Conservation (phyloP, 306 rosid genomes). For the Lathyrus tuberosus region DNA sequence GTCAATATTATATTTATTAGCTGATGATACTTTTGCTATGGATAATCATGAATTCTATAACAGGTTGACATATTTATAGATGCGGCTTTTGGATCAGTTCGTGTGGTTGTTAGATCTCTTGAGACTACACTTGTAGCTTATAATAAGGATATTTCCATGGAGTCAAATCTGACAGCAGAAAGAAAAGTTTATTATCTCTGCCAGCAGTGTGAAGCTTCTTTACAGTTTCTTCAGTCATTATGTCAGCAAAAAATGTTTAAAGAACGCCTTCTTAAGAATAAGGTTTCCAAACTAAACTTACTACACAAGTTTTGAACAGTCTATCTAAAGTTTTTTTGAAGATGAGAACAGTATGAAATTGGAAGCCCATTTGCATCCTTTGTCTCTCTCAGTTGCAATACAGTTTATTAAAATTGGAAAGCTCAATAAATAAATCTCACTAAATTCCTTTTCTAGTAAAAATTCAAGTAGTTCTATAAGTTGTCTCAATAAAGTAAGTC, state of each 20-base stretch:
- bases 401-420: conserved; percentile 4
- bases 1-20: conserved; percentile 27
- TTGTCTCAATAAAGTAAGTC: conserved; percentile 2
- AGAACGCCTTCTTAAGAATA: conserved; percentile 83
- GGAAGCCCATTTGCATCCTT: conserved; percentile 28
- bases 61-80: conserved; percentile 96
- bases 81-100: conserved; percentile 90
- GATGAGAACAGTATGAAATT: conserved; percentile 8
- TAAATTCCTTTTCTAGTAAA: conserved; percentile 5
- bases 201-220: conserved; percentile 96
- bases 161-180: conserved; percentile 57
- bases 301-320: conserved; percentile 36
- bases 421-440: conserved; percentile 8
- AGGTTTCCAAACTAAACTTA: conserved; percentile 57
- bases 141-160: conserved; percentile 44
- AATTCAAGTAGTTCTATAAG: background rate
- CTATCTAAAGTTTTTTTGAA: conserved; percentile 4
- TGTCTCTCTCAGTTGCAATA: conserved; percentile 2
- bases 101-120: conserved; percentile 64
- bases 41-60: conserved; percentile 48
- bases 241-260: conserved; percentile 86
- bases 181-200: conserved; percentile 66
- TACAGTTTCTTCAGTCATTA: conserved; percentile 83
- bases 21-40: conserved; percentile 29
- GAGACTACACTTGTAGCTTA: conserved; percentile 55